Evolutionary conservation across 2,329 filamentous ascomycete genomes (phyloP).

Genomic region (Aotearoamyces nothofagi): DNA sequence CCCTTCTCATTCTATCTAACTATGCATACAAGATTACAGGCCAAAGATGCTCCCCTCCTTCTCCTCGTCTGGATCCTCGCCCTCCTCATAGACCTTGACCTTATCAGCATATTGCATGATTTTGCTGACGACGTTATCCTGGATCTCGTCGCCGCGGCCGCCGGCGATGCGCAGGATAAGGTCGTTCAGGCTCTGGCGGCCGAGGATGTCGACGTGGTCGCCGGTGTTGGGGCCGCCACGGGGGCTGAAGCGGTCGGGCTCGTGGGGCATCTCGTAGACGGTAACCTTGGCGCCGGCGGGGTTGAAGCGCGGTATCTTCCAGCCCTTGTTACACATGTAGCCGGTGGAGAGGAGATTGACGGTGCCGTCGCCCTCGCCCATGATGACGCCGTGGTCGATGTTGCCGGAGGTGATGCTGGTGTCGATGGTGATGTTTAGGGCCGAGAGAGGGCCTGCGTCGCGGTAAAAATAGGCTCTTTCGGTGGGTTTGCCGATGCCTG

Average conservation of each 20-base stretch:
- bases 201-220: slow-evolving; percentile 94
- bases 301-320: slow-evolving; percentile 89
- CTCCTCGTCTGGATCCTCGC: too few relatives aligned
- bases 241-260: slow-evolving; percentile 83
- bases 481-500: slow-evolving; percentile 72
- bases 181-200: slow-evolving; percentile 78
- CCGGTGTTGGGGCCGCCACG: slow-evolving; percentile 57
- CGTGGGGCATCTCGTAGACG: slow-evolving; percentile 91
- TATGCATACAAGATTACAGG: too few relatives aligned
- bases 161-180: slow-evolving; percentile 75
- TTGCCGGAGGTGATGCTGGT: slow-evolving; percentile 42
- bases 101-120: slow-evolving; percentile 72
- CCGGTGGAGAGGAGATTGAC: slow-evolving; percentile 84
- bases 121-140: slow-evolving; percentile 63
- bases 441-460: slow-evolving; percentile 47
- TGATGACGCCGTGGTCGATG: slow-evolving; percentile 77
- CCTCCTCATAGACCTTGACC: slow-evolving; percentile 49
- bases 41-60: too few relatives aligned
- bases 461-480: slow-evolving; percentile 90
- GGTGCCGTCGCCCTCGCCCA: slow-evolving; percentile 92
- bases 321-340: slow-evolving; percentile 95
- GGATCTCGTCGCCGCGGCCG: slow-evolving; percentile 66
- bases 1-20: too few relatives aligned
- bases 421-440: slow-evolving; percentile 61
- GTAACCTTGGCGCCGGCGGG: slow-evolving; percentile 69